These are phyloP conservation scores for Pseudogymnoascus sp. DNA, from an alignment of 2,329 filamentous ascomycete species.

Conservation along the genomic window DNA sequence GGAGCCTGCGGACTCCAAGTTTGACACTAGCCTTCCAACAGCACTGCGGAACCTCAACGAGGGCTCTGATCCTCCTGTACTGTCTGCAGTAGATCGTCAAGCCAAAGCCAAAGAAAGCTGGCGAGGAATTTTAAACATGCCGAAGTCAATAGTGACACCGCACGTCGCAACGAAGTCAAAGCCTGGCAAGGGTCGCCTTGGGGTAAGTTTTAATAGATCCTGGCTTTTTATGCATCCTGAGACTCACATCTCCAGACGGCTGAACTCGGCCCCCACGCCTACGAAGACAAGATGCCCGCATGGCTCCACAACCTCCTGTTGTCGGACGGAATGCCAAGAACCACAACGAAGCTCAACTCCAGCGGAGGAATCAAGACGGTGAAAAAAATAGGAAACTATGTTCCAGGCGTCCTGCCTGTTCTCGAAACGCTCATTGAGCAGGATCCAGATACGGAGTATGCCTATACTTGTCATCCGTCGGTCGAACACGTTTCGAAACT, in stretches of 20 bases:
- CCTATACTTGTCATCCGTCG: slow-evolving; percentile 71
- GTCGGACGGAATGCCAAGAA: slow-evolving; percentile 48
- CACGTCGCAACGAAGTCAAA: slow-evolving; percentile 9
- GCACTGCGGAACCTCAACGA: slow-evolving; percentile 22
- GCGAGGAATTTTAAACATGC: slow-evolving; percentile 30
- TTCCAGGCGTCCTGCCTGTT: slow-evolving; percentile 51
- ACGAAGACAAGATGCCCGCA: slow-evolving; percentile 68
- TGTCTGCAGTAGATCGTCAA: slow-evolving; percentile 17
- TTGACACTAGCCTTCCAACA: slow-evolving; percentile 23
- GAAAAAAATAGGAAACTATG: slow-evolving; percentile 41
- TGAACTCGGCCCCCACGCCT: slow-evolving; percentile 65
- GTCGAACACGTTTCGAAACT: slow-evolving; percentile 79
- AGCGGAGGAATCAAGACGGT: slow-evolving; percentile 38
- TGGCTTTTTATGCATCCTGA: slow-evolving; percentile 14
- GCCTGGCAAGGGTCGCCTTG: slow-evolving; percentile 23
- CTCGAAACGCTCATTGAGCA: slow-evolving; percentile 58
- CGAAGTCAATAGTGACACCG: slow-evolving; percentile 15
- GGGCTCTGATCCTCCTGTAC: neutral
- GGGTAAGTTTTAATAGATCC: slow-evolving; percentile 25
- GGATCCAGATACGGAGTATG: slow-evolving; percentile 57
- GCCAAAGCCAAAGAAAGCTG: slow-evolving; percentile 24
- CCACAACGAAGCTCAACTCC: slow-evolving; percentile 42
- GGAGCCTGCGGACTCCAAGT: slow-evolving; percentile 8
- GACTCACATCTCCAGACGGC: slow-evolving; percentile 33
- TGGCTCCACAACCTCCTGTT: slow-evolving; percentile 60